A percentile compares a stretch with the other conserved stretches of the same genome.
These are phyloP conservation scores for Chrysoporthe cubensis DNA, from an alignment of 2,329 filamentous ascomycete genomes.

Conservation along the genomic window DNA sequence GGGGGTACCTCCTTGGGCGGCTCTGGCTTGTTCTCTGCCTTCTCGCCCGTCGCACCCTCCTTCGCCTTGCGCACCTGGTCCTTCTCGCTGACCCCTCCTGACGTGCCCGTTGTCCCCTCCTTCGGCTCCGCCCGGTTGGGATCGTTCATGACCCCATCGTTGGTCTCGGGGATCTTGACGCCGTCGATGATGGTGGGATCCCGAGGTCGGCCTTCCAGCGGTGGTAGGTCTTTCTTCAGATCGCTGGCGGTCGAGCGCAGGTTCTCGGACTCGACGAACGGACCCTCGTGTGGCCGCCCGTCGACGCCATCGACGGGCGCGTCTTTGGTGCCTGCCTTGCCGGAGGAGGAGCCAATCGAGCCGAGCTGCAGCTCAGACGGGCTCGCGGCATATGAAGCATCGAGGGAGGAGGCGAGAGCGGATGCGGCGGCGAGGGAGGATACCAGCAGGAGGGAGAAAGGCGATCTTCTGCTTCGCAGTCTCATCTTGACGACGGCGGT, in stretches of 20 bases:
- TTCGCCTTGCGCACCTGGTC: slow-evolving; percentile 73
- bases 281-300: slow-evolving; percentile 89
- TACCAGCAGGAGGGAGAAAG: slow-evolving; percentile 64
- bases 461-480: slow-evolving; percentile 56
- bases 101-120: slow-evolving; percentile 84
- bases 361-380: too few species aligned
- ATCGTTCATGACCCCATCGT: slow-evolving; percentile 93
- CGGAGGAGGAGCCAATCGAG: slow-evolving; percentile 34
- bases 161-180: slow-evolving; percentile 63
- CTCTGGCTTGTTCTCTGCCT: slow-evolving; percentile 74
- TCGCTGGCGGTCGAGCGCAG: slow-evolving; percentile 41
- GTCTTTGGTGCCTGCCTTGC: slow-evolving; percentile 64
- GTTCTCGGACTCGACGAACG: slow-evolving; percentile 66
- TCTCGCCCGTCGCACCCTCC: slow-evolving; percentile 68
- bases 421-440: slow-evolving; percentile 56
- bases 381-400: too few species aligned
- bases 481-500: slow-evolving; percentile 55
- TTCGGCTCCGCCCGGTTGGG: slow-evolving; percentile 75
- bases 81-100: slow-evolving; percentile 88
- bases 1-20: slow-evolving; percentile 85
- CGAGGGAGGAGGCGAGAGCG: slow-evolving; percentile 37
- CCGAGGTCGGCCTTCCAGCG: slow-evolving; percentile 53
- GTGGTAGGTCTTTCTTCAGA: slow-evolving; percentile 44
- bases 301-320: slow-evolving; percentile 91
- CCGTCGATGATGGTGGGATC: slow-evolving; percentile 61